phyloP scores from a whole-genome alignment of 768 basidiomycete genomes.

The Rossbeevera mucosa region DNA sequence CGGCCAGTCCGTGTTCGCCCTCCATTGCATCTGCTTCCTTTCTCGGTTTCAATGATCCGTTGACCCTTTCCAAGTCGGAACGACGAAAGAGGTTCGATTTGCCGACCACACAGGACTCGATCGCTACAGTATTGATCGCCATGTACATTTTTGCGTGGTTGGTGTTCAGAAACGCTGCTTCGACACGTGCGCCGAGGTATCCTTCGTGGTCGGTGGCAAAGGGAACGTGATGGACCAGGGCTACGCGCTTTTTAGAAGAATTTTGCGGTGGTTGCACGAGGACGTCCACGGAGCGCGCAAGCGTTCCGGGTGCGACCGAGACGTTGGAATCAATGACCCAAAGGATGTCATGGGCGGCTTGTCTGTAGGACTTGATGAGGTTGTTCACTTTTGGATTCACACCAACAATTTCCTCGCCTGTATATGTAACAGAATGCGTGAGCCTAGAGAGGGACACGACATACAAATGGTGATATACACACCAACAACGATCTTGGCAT shows the following conservation, averaged over 20 bases:
- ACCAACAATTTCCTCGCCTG: constrained; percentile 81
- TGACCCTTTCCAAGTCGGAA: constrained; percentile 76
- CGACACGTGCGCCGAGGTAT: constrained; percentile 74
- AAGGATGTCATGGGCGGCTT: constrained; percentile 82
- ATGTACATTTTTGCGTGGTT: constrained; percentile 99
- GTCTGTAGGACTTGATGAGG: constrained; percentile 75
- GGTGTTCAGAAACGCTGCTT: constrained; percentile 93
- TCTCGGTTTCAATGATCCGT: constrained; percentile 56
- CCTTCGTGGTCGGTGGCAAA: constrained; percentile 72
- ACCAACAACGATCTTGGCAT: constrained; percentile 77
- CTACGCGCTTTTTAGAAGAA: constrained; percentile 49
- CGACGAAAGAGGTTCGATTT: constrained; percentile 94
- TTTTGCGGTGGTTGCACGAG: constrained; percentile 42
- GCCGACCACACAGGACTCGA: constrained; percentile 95
- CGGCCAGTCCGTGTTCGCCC: constrained; percentile 53
- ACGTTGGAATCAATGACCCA: constrained; percentile 99
- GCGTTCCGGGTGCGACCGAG: constrained; percentile 67
- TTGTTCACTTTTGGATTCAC: constrained; percentile 99
- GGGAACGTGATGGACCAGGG: constrained; percentile 93
- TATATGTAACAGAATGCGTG: background rate
- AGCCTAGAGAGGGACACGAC: background rate
- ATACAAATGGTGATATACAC: constrained; percentile 16
- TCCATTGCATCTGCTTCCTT: constrained; percentile 21
- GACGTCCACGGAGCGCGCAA: constrained; percentile 82
- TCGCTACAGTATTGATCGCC: constrained; percentile 81